Conservation (phyloP, 257 asterid genomes). For the Capsicum chinense region DNA sequence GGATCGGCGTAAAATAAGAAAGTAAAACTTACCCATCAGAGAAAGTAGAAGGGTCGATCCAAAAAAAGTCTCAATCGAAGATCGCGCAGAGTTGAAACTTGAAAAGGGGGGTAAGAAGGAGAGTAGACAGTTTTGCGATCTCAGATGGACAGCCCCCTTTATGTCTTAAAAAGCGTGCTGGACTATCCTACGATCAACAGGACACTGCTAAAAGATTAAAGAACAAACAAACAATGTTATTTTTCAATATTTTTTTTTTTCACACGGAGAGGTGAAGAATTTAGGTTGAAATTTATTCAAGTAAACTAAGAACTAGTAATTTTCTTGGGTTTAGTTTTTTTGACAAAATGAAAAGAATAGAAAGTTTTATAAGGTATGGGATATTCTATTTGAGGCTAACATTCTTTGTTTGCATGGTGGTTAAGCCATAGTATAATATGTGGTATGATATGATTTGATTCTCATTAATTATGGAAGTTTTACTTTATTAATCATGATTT, state of each 20-base stretch:
- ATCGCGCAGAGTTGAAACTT: slow-evolving; percentile 22
- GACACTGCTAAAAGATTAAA: not conserved
- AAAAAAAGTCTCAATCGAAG: slow-evolving; percentile 13
- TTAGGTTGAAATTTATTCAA: no score
- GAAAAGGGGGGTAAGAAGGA: not conserved
- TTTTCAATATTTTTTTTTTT: not conserved
- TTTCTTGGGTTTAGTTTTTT: no score
- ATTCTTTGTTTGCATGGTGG: no score
- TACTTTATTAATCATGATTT: no score
- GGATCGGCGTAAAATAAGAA: slow-evolving; percentile 13
- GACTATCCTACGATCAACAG: slow-evolving; percentile 15
- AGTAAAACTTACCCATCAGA: slow-evolving; percentile 26
- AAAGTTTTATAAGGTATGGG: no score
- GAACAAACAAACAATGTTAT: not conserved
- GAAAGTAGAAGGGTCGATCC: not conserved
- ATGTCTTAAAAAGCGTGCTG: slow-evolving; percentile 27
- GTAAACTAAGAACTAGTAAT: no score
- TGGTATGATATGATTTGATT: no score
- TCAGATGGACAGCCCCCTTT: slow-evolving; percentile 8
- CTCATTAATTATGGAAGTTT: no score
- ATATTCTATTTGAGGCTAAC: no score
- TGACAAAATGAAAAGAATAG: no score
- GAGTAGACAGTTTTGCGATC: slow-evolving; percentile 20
- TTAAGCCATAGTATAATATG: no score
- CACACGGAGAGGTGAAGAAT: not conserved